Evolutionary conservation across 1,139 yeast genomes (phyloP).

Genomic region (Wickerhamomyces sp.): DNA sequence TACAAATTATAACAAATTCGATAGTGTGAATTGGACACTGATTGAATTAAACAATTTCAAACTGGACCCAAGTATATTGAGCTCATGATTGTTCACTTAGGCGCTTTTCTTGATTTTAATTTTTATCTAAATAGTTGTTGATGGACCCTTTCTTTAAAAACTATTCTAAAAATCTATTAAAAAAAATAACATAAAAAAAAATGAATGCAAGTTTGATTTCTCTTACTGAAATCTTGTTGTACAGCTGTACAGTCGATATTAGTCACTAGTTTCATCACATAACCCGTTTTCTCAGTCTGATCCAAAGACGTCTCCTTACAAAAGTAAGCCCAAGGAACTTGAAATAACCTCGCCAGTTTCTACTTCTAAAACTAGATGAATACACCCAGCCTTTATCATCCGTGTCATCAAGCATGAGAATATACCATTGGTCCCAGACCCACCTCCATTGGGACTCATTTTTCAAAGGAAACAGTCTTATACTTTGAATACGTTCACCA

Average conservation of each 20-base stretch:
- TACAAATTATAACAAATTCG: slow-evolving; percentile 33
- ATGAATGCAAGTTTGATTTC: too few relatives aligned
- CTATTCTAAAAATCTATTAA: too few relatives aligned
- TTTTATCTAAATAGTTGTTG: background rate
- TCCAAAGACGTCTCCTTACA: slow-evolving; percentile 61
- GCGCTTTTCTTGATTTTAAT: background rate
- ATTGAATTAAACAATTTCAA: slow-evolving; percentile 19
- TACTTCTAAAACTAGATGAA: slow-evolving; percentile 43
- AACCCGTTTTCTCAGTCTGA: slow-evolving; percentile 34
- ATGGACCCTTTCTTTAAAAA: background rate
- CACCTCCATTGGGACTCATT: slow-evolving; percentile 41
- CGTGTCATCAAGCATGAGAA: slow-evolving; percentile 49
- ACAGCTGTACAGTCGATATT: too few relatives aligned
- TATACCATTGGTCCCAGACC: slow-evolving; percentile 62
- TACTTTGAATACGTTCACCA: slow-evolving; percentile 8
- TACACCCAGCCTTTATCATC: slow-evolving; percentile 77
- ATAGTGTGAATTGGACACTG: slow-evolving; percentile 32
- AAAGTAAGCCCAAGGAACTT: slow-evolving; percentile 42
- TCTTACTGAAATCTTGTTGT: background rate
- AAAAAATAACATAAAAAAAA: too few relatives aligned
- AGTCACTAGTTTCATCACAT: background rate
- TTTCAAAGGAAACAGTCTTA: slow-evolving; percentile 32
- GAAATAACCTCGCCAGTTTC: slow-evolving; percentile 57
- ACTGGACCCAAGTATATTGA: slow-evolving; percentile 16
- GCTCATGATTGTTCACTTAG: too few relatives aligned